A percentile compares a stretch with the other conserved stretches of the same genome.
phyloP scores from a whole-genome alignment of 1,284 basidiomycete genomes.

The Megacollybia platyphylla region DNA sequence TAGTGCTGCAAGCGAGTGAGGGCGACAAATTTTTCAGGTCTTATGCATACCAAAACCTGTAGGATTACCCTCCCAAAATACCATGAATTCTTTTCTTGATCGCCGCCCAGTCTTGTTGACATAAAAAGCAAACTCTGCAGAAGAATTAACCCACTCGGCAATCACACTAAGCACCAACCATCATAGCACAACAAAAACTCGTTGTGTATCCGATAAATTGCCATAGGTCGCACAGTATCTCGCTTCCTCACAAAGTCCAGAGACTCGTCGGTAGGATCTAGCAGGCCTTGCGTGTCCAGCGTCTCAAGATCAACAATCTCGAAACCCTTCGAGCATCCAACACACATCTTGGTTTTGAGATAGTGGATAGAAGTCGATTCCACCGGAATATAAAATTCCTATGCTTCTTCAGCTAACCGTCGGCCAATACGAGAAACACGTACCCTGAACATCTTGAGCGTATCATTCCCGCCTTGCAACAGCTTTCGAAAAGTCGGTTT shows the following conservation, averaged over 20 bases:
- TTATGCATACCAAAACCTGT: constrained; percentile 75
- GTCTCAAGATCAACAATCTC: constrained; percentile 98
- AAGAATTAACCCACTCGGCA: constrained; percentile 3
- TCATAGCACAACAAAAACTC: constrained; percentile 98
- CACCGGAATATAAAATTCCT: constrained; percentile 98
- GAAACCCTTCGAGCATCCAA: constrained; percentile 97
- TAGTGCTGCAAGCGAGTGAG: constrained; percentile 45
- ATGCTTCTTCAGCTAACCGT: constrained; percentile 4
- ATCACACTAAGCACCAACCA: constrained; percentile 37
- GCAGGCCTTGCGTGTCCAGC: constrained; percentile 89
- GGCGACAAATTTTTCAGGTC: neutral
- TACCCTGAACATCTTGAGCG: constrained; percentile 87
- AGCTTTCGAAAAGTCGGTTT: constrained; percentile 94
- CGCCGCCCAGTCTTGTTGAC: constrained; percentile 96
- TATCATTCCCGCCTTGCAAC: constrained; percentile 90
- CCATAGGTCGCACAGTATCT: constrained; percentile 86
- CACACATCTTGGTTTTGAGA: constrained; percentile 94
- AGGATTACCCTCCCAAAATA: constrained; percentile 94
- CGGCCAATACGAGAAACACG: constrained; percentile 12
- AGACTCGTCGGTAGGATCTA: constrained; percentile 87
- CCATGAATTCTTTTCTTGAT: constrained; percentile 85
- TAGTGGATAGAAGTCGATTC: constrained; percentile 97
- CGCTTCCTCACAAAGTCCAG: constrained; percentile 91
- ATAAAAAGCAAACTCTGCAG: constrained; percentile 92
- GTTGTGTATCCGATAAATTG: constrained; percentile 93